phyloP scores from a whole-genome alignment of 768 basidiomycete genomes.

The Agaricus blazei region DNA sequence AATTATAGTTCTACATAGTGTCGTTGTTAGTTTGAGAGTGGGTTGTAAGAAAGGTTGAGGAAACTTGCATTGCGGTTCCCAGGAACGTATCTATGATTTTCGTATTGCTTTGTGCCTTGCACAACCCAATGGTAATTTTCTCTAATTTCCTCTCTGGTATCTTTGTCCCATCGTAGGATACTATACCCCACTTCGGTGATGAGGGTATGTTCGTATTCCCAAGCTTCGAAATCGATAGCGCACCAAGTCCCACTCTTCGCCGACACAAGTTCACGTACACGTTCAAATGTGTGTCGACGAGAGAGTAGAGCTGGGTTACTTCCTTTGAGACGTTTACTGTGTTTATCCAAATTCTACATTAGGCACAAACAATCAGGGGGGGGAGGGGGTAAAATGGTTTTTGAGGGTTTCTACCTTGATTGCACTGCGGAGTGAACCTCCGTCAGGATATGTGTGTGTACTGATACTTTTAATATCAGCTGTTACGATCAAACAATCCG shows the following conservation, averaged over 20 bases:
- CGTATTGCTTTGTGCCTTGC: slow-evolving; percentile 50
- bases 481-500: slow-evolving; percentile 65
- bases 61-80: slow-evolving; percentile 52
- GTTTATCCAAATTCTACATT: slow-evolving; percentile 66
- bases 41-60: not conserved
- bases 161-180: slow-evolving; percentile 46
- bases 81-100: slow-evolving; percentile 59
- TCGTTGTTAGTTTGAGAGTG: not conserved
- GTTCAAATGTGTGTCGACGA: slow-evolving; percentile 64
- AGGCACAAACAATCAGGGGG: too few relatives aligned
- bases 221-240: slow-evolving; percentile 78
- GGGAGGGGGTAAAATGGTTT: not conserved
- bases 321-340: slow-evolving; percentile 73
- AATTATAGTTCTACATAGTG: slow-evolving; percentile 51
- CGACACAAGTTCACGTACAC: slow-evolving; percentile 57
- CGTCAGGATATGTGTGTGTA: slow-evolving; percentile 51
- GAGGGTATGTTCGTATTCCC: slow-evolving; percentile 70
- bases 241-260: slow-evolving; percentile 67
- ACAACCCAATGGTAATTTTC: slow-evolving; percentile 60
- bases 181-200: slow-evolving; percentile 87
- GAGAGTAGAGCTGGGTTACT: slow-evolving; percentile 47
- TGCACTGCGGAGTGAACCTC: slow-evolving; percentile 48
- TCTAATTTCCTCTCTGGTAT: slow-evolving; percentile 35
- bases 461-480: slow-evolving; percentile 54
- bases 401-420: slow-evolving; percentile 35